Evolutionary conservation across 2,329 filamentous ascomycete genomes (phyloP).

Genomic region (Phymatotrichopsis omnivora): DNA sequence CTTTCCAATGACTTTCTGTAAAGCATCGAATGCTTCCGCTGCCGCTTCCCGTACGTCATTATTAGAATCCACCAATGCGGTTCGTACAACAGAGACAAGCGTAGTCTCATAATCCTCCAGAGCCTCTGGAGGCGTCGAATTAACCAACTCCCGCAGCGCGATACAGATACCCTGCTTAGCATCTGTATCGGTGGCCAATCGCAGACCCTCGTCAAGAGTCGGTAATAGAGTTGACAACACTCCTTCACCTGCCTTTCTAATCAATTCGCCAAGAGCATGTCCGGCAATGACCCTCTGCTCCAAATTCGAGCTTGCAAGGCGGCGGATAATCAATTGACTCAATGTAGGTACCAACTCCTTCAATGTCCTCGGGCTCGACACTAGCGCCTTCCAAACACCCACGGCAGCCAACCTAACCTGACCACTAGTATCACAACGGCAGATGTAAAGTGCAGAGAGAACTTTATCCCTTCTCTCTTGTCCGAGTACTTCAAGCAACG

Average conservation of each 20-base stretch:
- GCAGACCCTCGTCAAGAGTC: conserved; percentile 82
- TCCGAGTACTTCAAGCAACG: conserved; percentile 86
- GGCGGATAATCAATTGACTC: conserved; percentile 86
- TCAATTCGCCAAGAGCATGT: conserved; percentile 91
- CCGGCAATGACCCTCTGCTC: conserved; percentile 98
- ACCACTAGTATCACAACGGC: conserved; percentile 89
- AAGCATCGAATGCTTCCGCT: conserved; percentile 89
- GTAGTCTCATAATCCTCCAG: conserved; percentile 92
- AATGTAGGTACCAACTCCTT: conserved; percentile 93
- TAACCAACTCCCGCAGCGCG: conserved; percentile 84
- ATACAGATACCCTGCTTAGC: conserved; percentile 96
- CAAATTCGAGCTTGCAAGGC: conserved; percentile 90
- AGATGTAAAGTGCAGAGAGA: conserved; percentile 92
- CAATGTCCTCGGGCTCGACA: conserved; percentile 80
- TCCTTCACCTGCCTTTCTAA: conserved; percentile 90
- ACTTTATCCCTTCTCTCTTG: conserved; percentile 97
- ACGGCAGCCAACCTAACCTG: conserved; percentile 83
- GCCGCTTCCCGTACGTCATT: conserved; percentile 87
- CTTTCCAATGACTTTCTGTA: conserved; percentile 91
- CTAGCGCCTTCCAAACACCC: conserved; percentile 91
- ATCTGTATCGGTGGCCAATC: conserved; percentile 79
- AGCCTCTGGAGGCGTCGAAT: conserved; percentile 75
- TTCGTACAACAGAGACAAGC: conserved; percentile 85
- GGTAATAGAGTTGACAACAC: conserved; percentile 80
- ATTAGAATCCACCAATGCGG: conserved; percentile 81